Evolutionary conservation across 352 stramenopile genomes (phyloP).

Genomic region (Elongisporangium undulatum): DNA sequence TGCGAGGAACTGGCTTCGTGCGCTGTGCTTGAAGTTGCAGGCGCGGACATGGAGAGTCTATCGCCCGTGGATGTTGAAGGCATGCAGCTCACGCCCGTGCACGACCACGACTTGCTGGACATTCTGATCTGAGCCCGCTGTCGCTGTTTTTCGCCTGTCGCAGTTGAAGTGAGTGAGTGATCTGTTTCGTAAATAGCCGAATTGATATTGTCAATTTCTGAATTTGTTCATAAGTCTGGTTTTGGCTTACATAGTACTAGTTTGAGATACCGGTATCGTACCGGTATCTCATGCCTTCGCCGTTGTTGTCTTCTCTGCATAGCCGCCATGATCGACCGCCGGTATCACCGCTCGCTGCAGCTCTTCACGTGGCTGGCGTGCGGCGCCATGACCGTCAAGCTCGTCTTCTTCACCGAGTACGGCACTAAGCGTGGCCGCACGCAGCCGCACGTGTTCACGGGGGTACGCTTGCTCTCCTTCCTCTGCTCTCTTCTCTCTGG

Average conservation of each 20-base stretch:
- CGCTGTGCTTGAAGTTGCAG: background rate
- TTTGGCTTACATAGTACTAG: too few relatives aligned
- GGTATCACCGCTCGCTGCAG: slow-evolving; percentile 80
- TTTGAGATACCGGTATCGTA: background rate
- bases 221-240: background rate
- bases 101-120: background rate
- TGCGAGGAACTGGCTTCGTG: background rate
- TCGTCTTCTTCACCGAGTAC: slow-evolving; percentile 86
- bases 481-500: background rate
- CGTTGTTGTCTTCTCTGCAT: background rate
- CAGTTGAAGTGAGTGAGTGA: background rate
- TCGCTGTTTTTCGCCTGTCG: background rate
- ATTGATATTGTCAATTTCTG: background rate
- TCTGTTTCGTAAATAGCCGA: background rate
- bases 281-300: background rate
- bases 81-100: background rate
- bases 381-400: slow-evolving; percentile 73
- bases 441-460: slow-evolving; percentile 78
- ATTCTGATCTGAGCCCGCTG: background rate
- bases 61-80: background rate
- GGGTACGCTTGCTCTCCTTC: slow-evolving; percentile 27
- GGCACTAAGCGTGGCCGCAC: slow-evolving; percentile 36
- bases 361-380: slow-evolving; percentile 81
- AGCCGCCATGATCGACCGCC: slow-evolving; percentile 72
- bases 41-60: background rate